Evolutionary conservation across 352 stramenopile species (phyloP), one percentile per base, ranked within the genome.

Genomic region (Phytophthora parvispora): DNA sequence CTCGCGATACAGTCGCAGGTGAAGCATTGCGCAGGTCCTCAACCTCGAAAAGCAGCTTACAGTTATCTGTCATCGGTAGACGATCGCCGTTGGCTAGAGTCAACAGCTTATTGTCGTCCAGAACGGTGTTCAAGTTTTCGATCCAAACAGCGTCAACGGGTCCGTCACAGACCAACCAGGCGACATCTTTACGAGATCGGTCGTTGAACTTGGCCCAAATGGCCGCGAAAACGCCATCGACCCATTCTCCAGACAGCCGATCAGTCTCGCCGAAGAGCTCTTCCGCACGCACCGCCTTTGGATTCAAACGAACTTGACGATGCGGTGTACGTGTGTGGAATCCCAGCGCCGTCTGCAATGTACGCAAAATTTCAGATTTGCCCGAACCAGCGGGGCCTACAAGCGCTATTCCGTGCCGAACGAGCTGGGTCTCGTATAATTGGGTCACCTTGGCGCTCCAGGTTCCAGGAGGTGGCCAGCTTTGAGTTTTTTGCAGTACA

Each of bases 91-190:
- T 98, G 1, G 94, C 93, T 1, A 98, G 73, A 34, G 93, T 98
- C 42, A 98, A 67, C 9, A 96, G 94, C 78, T 97, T 98, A 75
- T 98, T 98, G 75, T 98, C 95, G 61, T 98, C 95, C 3, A 98
- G 74, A 6, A 98, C 95, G 0, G 94, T 98, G 77, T 98, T 98
- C 48, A 98, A 89, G 69, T 98, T 98, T 69, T 98, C 95, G 57
- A 98, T 98, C 95, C 95, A 98, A 20, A 98, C 81, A 4, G 95
- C 91, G 58, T 98, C 95, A 6, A 98, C 95, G 0, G 95, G 94
- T 1, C 94, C 95, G 63, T 98, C 95, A 42, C 97, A 98, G 6
- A 98, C 86, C 27, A 96, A 94, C 95, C 95, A 98, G n/a, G 80
- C 81, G 29, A 92, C 75, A 55, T 97, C 89, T 58, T 93, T 94